These are phyloP conservation scores for Trametopsis cervina DNA, from an alignment of 768 basidiomycete genomes.

Conservation along the genomic window DNA sequence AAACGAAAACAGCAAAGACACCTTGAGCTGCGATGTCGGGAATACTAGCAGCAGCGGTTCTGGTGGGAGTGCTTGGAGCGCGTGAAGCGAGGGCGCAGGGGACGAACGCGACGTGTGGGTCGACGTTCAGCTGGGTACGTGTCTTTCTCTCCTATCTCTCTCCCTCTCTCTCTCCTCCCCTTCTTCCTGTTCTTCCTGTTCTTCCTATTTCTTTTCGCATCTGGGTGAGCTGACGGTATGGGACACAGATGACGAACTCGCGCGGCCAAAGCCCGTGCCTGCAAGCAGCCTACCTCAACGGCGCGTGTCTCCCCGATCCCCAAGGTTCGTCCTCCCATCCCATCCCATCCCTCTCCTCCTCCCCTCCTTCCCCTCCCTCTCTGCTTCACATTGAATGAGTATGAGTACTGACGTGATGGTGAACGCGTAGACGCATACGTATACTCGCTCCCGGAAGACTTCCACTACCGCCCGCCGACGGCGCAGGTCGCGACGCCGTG, in stretches of 20 bases:
- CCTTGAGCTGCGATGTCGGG: no score
- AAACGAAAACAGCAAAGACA: no score
- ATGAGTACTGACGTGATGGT: background rate
- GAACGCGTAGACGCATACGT: conserved; percentile 9
- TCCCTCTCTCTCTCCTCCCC: background rate
- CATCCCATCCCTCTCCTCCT: background rate
- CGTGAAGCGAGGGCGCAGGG: no score
- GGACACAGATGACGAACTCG: conserved; percentile 7
- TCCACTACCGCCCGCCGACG: conserved; percentile 36
- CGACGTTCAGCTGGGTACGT: conserved; percentile 8
- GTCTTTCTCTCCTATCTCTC: background rate
- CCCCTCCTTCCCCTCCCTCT: background rate
- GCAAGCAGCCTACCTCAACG: conserved; percentile 13
- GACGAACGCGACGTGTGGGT: conserved; percentile 11
- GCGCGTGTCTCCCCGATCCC: conserved; percentile 13
- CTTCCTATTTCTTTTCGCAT: background rate
- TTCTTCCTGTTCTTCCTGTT: background rate
- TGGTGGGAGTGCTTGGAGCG: no score
- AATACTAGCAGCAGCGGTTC: no score
- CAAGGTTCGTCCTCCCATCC: background rate
- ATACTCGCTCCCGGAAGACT: conserved; percentile 13
- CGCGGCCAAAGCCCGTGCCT: conserved; percentile 11
- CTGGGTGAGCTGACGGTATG: background rate
- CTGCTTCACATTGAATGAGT: background rate
- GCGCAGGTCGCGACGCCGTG: conserved; percentile 31